Percentiles rank a stretch among this genome's conserved stretches.
phyloP scores from a whole-genome alignment of 2,329 filamentous ascomycete genomes.

The Botrytis galanthina region DNA sequence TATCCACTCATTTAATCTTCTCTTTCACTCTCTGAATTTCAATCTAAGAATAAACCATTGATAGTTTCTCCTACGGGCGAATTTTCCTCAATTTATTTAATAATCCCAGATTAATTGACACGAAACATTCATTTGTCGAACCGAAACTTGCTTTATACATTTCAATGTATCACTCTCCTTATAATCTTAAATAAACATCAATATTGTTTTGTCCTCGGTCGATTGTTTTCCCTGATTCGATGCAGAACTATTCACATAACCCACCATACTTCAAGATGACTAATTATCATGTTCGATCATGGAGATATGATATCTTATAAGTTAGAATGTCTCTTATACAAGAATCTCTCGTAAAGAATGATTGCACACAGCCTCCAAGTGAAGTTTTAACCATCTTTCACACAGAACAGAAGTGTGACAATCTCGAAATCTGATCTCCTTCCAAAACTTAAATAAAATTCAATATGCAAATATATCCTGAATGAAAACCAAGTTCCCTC shows the following conservation, averaged over 20 bases:
- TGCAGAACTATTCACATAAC: too few species aligned
- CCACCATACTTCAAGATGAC: too few species aligned
- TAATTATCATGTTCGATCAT: too few species aligned
- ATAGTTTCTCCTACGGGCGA: fast-evolving
- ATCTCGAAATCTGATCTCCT: fast-evolving
- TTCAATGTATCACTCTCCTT: fast-evolving
- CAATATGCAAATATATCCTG: fast-evolving
- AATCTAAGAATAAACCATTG: not conserved
- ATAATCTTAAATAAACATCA: fast-evolving
- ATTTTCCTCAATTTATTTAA: not conserved
- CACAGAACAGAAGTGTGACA: fast-evolving
- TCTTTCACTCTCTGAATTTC: not conserved
- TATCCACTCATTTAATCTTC: not conserved
- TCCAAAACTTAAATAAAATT: fast-evolving
- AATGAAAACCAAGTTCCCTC: not conserved
- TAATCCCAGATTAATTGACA: fast-evolving
- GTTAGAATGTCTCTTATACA: too few species aligned
- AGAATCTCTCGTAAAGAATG: too few species aligned
- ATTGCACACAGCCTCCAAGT: too few species aligned
- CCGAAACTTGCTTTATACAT: fast-evolving
- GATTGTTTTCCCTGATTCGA: too few species aligned
- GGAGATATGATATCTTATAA: too few species aligned
- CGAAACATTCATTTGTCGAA: fast-evolving
- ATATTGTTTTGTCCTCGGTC: too few species aligned
- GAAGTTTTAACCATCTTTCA: too few species aligned